Base-by-base conservation (phyloP, 2,329 filamentous ascomycete species). In the Penicillium polonicum region DNA sequence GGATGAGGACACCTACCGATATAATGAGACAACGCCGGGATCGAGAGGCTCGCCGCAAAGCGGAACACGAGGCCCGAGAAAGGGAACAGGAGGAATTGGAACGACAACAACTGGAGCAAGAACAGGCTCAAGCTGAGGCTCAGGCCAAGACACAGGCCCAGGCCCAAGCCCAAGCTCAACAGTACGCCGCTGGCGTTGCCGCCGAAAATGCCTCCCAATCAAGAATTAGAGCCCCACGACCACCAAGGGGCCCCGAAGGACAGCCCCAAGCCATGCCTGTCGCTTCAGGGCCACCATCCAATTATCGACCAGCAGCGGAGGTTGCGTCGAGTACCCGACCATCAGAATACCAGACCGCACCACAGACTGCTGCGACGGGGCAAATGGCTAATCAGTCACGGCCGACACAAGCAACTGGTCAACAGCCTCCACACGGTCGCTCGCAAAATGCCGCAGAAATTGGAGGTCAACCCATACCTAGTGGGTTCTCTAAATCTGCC, bases 11-110 rank as follows among this genome's bases (percentile, higher is more conserved):
- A 36, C 93, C 93, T 17, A 87, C 89, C 63, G 89, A 93, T 78
- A 93, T 97, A 68, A 96, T 97, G 92, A 87, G 90, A 74, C 88
- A 92, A 72, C 87, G 92, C 56, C 83, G 85, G 55, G 89, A 90
- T 63, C 84, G 92, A 61, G 91, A 95, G 74, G 85, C 88, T 27
- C 80, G 88, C 57, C 83, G 85, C 61, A 83, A 84, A 65, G 87
- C 87, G 44, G 87, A 90, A 70, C 83, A 83, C 43, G 87, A 89
- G 69, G 83, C 86, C 65, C 77, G 75, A 72, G 77, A 78, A 71
- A 75, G 83, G 65, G 82, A 84, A 66, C 77, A 79, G 59, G 75
- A 80, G 57, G 80, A 82, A 60, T 76, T 81, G 61, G 82, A 83
- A 66, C 74, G 78, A 64, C 71, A 71, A 60, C 75, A 72, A 58